Percentiles rank a stretch among this genome's conserved stretches.
Evolutionary conservation across 192 early-diverging fungal genomes (phyloP).

Genomic region (Neocallimastix lanati): DNA sequence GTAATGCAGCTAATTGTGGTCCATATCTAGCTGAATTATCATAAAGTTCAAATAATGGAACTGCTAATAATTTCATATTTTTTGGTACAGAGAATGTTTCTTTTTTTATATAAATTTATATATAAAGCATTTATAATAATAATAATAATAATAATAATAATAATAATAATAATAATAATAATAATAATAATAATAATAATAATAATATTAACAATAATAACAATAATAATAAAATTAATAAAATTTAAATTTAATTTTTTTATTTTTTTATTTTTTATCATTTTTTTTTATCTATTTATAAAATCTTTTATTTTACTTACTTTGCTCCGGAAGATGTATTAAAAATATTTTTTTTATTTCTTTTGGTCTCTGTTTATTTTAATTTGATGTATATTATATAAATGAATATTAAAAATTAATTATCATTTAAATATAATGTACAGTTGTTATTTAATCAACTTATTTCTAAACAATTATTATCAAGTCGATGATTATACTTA

Average conservation of each 20-base stretch:
- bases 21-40: constrained; percentile 62
- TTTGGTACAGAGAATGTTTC: constrained; percentile 51
- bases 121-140: background rate
- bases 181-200: too few relatives aligned
- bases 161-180: too few relatives aligned
- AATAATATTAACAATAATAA: too few relatives aligned
- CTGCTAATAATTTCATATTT: constrained; percentile 60
- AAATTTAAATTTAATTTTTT: too few relatives aligned
- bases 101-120: constrained; percentile 4
- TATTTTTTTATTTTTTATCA: too few relatives aligned
- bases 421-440: too few relatives aligned
- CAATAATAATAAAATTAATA: background rate
- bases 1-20: constrained; percentile 42
- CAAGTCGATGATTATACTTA: too few relatives aligned
- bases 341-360: constrained; percentile 56
- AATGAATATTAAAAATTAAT: too few relatives aligned
- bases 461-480: too few relatives aligned
- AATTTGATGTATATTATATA: constrained; percentile 1
- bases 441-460: too few relatives aligned
- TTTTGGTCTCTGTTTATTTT: constrained; percentile 47
- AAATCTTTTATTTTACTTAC: constrained; percentile 12
- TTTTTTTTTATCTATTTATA: too few relatives aligned
- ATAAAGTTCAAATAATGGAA: constrained; percentile 62
- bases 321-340: constrained; percentile 51
- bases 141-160: background rate